Evolutionary conservation across 75 land plant species (phyloP), one percentile per base, ranked within the genome.

Genomic region (Sequoiadendron giganteum): DNA sequence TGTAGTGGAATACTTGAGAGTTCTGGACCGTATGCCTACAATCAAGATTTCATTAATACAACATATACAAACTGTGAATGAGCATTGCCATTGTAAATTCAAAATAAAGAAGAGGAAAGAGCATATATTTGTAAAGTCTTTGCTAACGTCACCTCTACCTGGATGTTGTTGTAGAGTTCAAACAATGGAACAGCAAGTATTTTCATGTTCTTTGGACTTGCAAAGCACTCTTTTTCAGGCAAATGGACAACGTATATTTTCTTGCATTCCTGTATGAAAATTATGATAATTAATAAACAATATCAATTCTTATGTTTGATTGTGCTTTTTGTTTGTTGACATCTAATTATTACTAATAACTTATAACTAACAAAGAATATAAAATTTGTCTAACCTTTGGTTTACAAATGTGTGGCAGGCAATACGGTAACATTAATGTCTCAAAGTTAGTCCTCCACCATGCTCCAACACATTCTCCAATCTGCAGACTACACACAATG

Each of bases 361-460:
- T 36, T 49, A 49, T 10, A 73, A 32, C 10, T 73, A 75, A 13
- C 1, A 75, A 68, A 75, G 11, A 11, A 85, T 4, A 30, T 58
- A n/a, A n/a, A 85, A 10, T 36, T 5, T 39, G 45, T 38, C 21
- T 73, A 81, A 95, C 99, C 97, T 98, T 98, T 21, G 99, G 98
- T 85, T 98, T 96, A 34, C 95, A 95, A 15, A 96, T 95, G 83
- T 98, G 99, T n/a, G 99, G 99, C 70, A 96, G 99, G 86, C 95
- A 95, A 84, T 98, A 98, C n/a, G 99, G 99, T 55, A 95, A 96
- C 95, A 98, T 92, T 39, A 95, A 84, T 1, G 99, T 98, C 89
- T 98, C 99, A 97, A 98, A 98, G 87, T 98, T 97, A 48, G 99
- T 98, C 87, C 99, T 94, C 99, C 99, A 98, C 99, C 99, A 98